phyloP scores from a whole-genome alignment of 179 eudicot genomes.

The Drosera spatulata region DNA sequence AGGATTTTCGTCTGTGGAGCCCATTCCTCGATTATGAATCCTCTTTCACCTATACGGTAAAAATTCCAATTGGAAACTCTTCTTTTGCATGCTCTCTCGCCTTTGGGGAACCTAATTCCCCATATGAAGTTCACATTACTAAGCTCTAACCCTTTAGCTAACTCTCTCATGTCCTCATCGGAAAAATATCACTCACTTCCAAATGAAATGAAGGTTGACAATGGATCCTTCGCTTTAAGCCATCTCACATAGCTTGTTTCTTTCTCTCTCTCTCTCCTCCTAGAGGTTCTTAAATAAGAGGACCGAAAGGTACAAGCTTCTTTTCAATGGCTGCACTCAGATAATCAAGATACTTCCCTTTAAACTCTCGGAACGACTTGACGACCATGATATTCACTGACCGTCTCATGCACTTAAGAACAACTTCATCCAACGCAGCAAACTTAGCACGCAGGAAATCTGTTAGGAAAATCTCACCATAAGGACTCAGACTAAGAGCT shows the following conservation, averaged over 20 bases:
- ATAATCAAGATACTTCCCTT: constrained; percentile 9
- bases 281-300: neutral
- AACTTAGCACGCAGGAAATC: neutral
- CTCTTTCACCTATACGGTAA: constrained; percentile 9
- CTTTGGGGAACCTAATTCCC: constrained; percentile 6
- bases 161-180: constrained; percentile 8
- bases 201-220: constrained; percentile 10
- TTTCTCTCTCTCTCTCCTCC: neutral
- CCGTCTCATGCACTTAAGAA: neutral
- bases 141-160: constrained; percentile 14
- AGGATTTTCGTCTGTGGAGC: constrained; percentile 7
- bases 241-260: neutral
- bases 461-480: neutral
- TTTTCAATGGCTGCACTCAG: constrained; percentile 1
- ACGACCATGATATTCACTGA: constrained; percentile 8
- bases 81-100: neutral
- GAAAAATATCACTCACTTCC: constrained; percentile 10
- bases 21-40: constrained; percentile 12
- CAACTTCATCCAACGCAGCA: neutral
- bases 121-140: constrained; percentile 14
- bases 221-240: constrained; percentile 7
- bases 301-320: constrained; percentile 12
- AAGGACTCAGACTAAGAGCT: neutral
- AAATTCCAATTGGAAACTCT: constrained; percentile 10
- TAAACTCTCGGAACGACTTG: constrained; percentile 12